These are phyloP conservation scores for Geosmithia flava DNA, from an alignment of 2,329 filamentous ascomycete species.

Conservation along the genomic window DNA sequence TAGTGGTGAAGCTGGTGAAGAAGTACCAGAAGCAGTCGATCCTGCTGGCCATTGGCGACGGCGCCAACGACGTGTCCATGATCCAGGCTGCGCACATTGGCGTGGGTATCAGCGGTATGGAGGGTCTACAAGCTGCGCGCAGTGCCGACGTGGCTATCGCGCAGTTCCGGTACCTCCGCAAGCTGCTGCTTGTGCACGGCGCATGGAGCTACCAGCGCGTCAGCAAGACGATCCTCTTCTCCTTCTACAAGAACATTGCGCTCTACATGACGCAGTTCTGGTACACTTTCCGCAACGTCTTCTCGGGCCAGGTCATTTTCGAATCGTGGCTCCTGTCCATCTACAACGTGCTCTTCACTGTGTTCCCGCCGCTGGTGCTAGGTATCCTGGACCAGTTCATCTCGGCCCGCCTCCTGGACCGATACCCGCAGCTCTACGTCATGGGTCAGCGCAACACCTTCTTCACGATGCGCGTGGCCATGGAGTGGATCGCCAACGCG, in stretches of 20 bases:
- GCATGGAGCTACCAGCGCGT: conserved; percentile 97
- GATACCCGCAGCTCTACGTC: conserved; percentile 91
- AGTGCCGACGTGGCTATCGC: conserved; percentile 93
- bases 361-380: conserved; percentile 83
- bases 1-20: conserved; percentile 97
- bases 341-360: conserved; percentile 98
- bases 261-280: conserved; percentile 99
- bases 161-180: conserved; percentile 90
- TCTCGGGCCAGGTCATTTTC: conserved; percentile 95
- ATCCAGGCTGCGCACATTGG: conserved; percentile 98
- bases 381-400: conserved; percentile 98
- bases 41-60: conserved; percentile 89
- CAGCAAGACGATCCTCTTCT: conserved; percentile 94
- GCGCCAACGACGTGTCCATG: conserved; percentile 99
- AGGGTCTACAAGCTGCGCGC: conserved; percentile 91
- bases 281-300: conserved; percentile 97
- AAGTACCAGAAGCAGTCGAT: conserved; percentile 80
- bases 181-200: conserved; percentile 87
- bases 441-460: conserved; percentile 88
- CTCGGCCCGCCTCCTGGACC: conserved; percentile 81
- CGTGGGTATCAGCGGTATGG: conserved; percentile 91
- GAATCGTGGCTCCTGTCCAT: conserved; percentile 99
- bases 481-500: conserved; percentile 84
- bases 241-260: conserved; percentile 98
- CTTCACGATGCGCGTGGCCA: conserved; percentile 87